phyloP scores from a whole-genome alignment of 345 rosid species.

The Reutealis trisperma region DNA sequence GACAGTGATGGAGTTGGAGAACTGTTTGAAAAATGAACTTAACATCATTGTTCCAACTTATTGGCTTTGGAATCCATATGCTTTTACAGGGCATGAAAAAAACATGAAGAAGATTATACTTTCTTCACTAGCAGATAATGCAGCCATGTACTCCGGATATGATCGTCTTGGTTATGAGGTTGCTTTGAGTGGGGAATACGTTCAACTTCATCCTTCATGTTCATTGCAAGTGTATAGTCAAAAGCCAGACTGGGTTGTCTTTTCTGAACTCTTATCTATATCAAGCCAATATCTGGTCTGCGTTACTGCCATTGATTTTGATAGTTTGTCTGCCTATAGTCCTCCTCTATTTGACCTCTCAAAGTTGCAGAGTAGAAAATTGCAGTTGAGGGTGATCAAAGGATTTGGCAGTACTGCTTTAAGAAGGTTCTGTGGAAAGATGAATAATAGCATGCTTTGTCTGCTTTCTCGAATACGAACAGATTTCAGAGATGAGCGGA shows the following conservation, averaged over 20 bases:
- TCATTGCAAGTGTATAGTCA: constrained; percentile 69
- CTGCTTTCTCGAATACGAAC: constrained; percentile 55
- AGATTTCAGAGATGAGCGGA: constrained; percentile 58
- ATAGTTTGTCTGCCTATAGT: constrained; percentile 48
- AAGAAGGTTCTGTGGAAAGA: constrained; percentile 78
- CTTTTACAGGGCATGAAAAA: constrained; percentile 42
- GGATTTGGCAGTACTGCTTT: constrained; percentile 62
- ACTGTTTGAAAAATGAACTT: constrained; percentile 67
- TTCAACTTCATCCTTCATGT: constrained; percentile 84
- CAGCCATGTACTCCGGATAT: constrained; percentile 82
- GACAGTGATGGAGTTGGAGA: constrained; percentile 67
- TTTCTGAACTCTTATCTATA: constrained; percentile 67
- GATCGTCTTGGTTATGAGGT: constrained; percentile 89
- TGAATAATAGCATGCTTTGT: constrained; percentile 48
- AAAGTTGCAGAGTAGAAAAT: constrained; percentile 51
- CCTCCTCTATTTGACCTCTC: constrained; percentile 71
- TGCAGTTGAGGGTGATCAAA: constrained; percentile 53
- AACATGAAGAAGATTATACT: constrained; percentile 63
- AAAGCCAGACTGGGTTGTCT: constrained; percentile 92
- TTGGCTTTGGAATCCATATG: constrained; percentile 71
- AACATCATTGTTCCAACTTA: constrained; percentile 49
- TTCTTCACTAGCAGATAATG: constrained; percentile 75
- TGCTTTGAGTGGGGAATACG: constrained; percentile 68
- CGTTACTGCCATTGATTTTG: constrained; percentile 79
- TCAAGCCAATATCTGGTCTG: constrained; percentile 74